phyloP scores from a whole-genome alignment of 305 asterid genomes.

The Rubia peregrina region DNA sequence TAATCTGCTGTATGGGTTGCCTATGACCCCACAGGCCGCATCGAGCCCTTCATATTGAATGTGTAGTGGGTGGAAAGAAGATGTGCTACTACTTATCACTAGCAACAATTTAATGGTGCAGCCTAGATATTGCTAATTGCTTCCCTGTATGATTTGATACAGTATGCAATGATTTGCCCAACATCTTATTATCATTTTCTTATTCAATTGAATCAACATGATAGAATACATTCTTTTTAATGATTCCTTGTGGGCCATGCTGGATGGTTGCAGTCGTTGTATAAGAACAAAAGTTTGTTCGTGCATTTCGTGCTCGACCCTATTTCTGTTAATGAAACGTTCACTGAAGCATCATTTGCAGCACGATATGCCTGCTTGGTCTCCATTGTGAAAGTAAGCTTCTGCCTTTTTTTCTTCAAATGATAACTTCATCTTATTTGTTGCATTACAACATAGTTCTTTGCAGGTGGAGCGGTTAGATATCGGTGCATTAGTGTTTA shows the following conservation, averaged over 20 bases:
- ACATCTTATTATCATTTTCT: neutral
- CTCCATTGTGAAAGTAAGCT: constrained; percentile 61
- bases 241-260: constrained; percentile 6
- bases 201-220: neutral
- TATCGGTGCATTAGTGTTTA: constrained; percentile 63
- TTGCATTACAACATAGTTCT: constrained; percentile 1
- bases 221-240: neutral
- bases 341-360: constrained; percentile 59
- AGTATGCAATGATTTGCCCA: neutral
- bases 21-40: neutral
- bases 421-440: constrained; percentile 1
- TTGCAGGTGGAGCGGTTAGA: constrained; percentile 58
- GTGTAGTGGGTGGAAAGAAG: neutral
- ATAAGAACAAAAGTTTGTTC: constrained; percentile 44
- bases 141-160: neutral
- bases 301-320: constrained; percentile 82
- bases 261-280: constrained; percentile 44
- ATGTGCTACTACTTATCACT: too few species aligned
- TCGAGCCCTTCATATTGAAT: neutral
- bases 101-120: neutral
- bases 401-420: neutral
- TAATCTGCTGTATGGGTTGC: neutral
- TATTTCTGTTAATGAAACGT: constrained; percentile 39
- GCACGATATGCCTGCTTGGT: constrained; percentile 73
- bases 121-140: neutral